Percentiles rank a stretch among this genome's conserved stretches.
Conservation (phyloP, 2,329 filamentous ascomycete genomes). For the Ascocoryne sarcoides region DNA sequence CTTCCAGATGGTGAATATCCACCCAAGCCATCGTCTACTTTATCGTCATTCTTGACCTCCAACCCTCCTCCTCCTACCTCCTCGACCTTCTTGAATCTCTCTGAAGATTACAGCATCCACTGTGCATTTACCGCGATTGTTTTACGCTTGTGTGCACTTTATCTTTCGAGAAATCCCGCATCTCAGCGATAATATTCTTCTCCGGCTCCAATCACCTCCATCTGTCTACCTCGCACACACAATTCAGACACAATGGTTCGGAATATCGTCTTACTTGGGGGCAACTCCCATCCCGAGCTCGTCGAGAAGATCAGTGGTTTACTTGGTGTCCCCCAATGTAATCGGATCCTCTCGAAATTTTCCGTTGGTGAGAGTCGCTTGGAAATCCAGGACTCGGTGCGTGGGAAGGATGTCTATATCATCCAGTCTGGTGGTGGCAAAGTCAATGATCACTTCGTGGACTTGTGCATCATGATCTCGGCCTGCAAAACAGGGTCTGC, state of each 20-base stretch:
- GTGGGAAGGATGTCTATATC: slow-evolving; percentile 98
- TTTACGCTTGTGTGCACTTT: too few relatives aligned
- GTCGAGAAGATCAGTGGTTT: slow-evolving; percentile 81
- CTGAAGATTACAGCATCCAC: slow-evolving; percentile 6
- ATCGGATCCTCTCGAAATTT: slow-evolving; percentile 84
- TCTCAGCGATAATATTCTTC: slow-evolving; percentile 10
- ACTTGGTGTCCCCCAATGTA: slow-evolving; percentile 76
- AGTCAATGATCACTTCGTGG: slow-evolving; percentile 94
- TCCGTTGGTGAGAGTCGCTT: slow-evolving; percentile 90
- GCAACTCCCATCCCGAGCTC: slow-evolving; percentile 83
- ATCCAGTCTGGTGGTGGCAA: slow-evolving; percentile 88
- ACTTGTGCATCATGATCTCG: slow-evolving; percentile 96
- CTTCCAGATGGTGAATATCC: not conserved
- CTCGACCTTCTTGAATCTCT: slow-evolving; percentile 1
- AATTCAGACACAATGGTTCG: slow-evolving; percentile 60
- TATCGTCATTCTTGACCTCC: not conserved
- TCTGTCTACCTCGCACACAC: not conserved
- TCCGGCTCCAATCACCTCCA: not conserved
- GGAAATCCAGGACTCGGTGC: slow-evolving; percentile 92
- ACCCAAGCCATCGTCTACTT: not conserved
- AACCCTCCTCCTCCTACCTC: not conserved
- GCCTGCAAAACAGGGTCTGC: slow-evolving; percentile 94
- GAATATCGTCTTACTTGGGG: slow-evolving; percentile 89
- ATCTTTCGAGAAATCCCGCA: slow-evolving; percentile 20
- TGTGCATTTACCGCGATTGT: slow-evolving; percentile 11